Evolutionary conservation across 257 asterid species (phyloP), one percentile per base, ranked within the genome.

Genomic region (Dorcoceras hygrometricum): DNA sequence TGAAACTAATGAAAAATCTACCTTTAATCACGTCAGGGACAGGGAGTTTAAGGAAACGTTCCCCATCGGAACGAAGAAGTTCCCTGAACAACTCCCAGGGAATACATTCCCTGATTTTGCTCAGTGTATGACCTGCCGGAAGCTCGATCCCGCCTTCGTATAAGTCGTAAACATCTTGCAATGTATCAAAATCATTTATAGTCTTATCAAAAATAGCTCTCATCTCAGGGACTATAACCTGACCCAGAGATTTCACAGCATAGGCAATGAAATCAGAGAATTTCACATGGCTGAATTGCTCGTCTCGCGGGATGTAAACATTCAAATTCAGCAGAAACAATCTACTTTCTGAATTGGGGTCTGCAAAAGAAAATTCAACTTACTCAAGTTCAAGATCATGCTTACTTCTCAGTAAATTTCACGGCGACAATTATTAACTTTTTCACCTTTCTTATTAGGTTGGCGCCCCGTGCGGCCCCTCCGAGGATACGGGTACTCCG

Each of bases 231-330:
- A 77, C 26, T 22, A 89, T 32, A 23, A 89, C 95, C 74, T 89
- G 97, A 0, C 87, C 95, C 28, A 92, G 14, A 16, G 98, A 92
- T 57, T 90, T 92, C 3, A 82, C 68, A 25, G 95, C 89, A 60
- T 92, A 92, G 2, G 82, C 95, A 4, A 92, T 68, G 82, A 89
- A 89, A 79, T 92, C 98, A 1, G 98, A 83, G 39, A 92, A 85
- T 31, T 92, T 92, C 73, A 92, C 83, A 6, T 77, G 87, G 39
- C 48, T 86, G 83, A 92, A 92, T 64, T 67, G 77, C 61, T 92
- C 98, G 56, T 92, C 98, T 23, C 89, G 72, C 19, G 98, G 98
- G 63, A 92, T 95, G 34, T 89, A 92, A 14, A 76, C 76, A 71
- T 84, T 57, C 57, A 92, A 69, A 77, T 80, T 82, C 56, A 87